Base-by-base conservation (phyloP, 2,329 filamentous ascomycete species). In the Paecilomyces variotii region DNA sequence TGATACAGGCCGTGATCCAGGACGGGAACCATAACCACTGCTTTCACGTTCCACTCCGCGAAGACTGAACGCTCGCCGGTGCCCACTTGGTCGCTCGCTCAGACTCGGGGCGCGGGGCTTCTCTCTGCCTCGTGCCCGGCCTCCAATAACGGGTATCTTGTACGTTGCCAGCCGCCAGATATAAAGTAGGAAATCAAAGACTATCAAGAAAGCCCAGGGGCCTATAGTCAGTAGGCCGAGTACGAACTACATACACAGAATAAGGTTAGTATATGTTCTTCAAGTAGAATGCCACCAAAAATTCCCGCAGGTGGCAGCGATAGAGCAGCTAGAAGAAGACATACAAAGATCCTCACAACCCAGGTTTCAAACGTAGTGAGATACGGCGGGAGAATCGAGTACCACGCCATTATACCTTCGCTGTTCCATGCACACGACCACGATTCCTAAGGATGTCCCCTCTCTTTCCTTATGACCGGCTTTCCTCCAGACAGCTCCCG, bases 101-200 rank as follows among this genome's bases (percentile, higher is more conserved):
- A 88, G 73, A 65, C 80, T 86, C 12, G 85, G 85, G 35, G 84
- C 84, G 62, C 84, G 77, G 4, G 86, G 86, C 61, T 83, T 76
- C 59, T 79, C 78, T 63, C 80, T 79, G 4, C 85, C 85, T 59
- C 80, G 77, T 34, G 85, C 84, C 63, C 84, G 76, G 4, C 86
- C 85, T 3, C 85, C 86, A 53, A 86, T 65, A 30, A 82, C 68
- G 1, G 85, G 85, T 2, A 87, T 71, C 60, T 87, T 80, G 70
- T 86, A 83, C 50, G 79, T 79, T 11, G 80, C 67, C 12, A 81
- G 76, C 60, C 86, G 84, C 70, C 81, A 82, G 59, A 84, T 62
- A 72, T 87, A 89, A 50, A 88, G 78, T 26, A 82, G 62, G 57
- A 86, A 70, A 68, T 89, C 86, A 75, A 88, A 88, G 62, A 85